A percentile compares a stretch with the other conserved stretches of the same genome.
These are phyloP conservation scores for Sideroxylon spinosum DNA, from an alignment of 179 eudicot genomes.

Conservation along the genomic window DNA sequence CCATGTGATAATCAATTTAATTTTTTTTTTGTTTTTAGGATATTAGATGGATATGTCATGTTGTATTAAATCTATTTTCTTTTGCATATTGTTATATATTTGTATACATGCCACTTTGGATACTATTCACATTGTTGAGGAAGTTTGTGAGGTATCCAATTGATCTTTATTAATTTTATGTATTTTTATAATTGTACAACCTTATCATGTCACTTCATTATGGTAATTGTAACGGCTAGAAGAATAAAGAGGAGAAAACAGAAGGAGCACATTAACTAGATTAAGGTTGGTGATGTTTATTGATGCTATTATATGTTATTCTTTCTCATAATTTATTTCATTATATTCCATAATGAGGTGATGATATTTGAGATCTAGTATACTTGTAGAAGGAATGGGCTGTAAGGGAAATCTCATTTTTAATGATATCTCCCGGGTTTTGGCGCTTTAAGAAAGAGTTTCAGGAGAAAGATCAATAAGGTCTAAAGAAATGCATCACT, in stretches of 20 bases:
- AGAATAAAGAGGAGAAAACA: too few relatives aligned
- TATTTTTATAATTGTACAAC: neutral
- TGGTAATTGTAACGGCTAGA: too few relatives aligned
- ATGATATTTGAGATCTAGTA: neutral
- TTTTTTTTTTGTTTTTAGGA: neutral
- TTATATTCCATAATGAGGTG: too few relatives aligned
- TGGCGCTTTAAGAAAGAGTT: too few relatives aligned
- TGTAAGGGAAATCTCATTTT: too few relatives aligned
- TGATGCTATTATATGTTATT: too few relatives aligned
- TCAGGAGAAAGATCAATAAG: too few relatives aligned
- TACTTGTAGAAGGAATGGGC: slow-evolving; percentile 46
- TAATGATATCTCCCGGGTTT: too few relatives aligned
- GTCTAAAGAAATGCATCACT: too few relatives aligned
- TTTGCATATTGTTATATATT: neutral
- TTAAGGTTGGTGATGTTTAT: too few relatives aligned
- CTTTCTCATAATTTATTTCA: too few relatives aligned
- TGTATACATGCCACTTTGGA: slow-evolving; percentile 52
- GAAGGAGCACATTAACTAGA: too few relatives aligned
- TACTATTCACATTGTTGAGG: slow-evolving; percentile 63
- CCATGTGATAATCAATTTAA: slow-evolving; percentile 16
- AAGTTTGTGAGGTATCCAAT: slow-evolving; percentile 49
- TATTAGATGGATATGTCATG: neutral
- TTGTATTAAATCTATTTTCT: neutral
- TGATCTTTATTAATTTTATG: neutral
- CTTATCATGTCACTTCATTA: neutral